Conservation (phyloP, 768 basidiomycete genomes). For the Mycena galopus region DNA sequence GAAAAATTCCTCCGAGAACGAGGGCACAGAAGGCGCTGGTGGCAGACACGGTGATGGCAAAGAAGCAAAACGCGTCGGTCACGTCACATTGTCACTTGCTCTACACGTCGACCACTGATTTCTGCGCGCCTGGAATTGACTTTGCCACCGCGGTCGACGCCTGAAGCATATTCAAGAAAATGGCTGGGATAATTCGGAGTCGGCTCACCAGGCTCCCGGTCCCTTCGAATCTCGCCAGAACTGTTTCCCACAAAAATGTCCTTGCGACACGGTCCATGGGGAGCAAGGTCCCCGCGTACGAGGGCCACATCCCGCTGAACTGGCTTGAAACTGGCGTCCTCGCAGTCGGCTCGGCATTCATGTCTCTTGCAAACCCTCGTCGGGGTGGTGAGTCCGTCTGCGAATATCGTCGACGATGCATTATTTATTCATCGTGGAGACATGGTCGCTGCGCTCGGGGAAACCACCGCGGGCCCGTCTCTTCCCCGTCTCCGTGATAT, state of each 20-base stretch:
- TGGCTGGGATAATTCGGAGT: constrained; percentile 4
- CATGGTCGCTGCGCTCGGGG: constrained; percentile 94
- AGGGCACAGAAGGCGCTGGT: neutral
- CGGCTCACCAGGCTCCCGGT: neutral
- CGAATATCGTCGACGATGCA: neutral
- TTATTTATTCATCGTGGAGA: constrained; percentile 60
- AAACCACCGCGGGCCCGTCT: constrained; percentile 88
- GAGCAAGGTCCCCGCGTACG: constrained; percentile 67
- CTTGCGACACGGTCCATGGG: constrained; percentile 31
- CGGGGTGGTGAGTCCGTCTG: constrained; percentile 76
- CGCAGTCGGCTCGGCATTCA: constrained; percentile 86
- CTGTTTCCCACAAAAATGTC: constrained; percentile 10
- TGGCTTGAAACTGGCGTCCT: constrained; percentile 88
- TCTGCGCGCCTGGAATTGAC: neutral
- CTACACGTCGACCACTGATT: neutral
- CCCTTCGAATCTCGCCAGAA: neutral
- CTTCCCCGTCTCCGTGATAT: constrained; percentile 80
- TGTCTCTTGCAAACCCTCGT: constrained; percentile 84
- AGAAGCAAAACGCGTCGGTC: constrained; percentile 14
- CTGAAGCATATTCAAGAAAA: neutral
- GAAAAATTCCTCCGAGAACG: neutral
- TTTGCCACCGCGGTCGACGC: neutral
- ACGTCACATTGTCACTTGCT: neutral
- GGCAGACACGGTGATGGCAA: neutral
- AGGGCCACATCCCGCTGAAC: constrained; percentile 86